phyloP scores from a whole-genome alignment of 768 basidiomycete genomes.

The Phylloporus sp. region DNA sequence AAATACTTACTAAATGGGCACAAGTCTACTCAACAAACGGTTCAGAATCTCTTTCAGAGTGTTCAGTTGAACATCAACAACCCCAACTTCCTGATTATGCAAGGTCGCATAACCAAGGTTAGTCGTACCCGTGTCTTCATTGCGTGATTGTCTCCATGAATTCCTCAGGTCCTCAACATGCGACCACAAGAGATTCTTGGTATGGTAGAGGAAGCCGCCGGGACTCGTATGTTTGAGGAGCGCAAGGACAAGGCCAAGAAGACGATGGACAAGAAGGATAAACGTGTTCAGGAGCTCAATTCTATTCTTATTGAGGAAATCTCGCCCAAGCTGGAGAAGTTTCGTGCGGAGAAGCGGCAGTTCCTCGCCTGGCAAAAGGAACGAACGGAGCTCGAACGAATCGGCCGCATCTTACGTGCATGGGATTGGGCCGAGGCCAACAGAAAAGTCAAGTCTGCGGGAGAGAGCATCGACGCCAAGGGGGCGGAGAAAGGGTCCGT shows the following conservation, averaged over 20 bases:
- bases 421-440: constrained; percentile 79
- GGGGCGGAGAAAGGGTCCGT: constrained; percentile 44
- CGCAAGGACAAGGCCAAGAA: constrained; percentile 94
- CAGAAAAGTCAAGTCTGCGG: constrained; percentile 50
- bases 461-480: constrained; percentile 49
- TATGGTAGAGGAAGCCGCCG: constrained; percentile 98
- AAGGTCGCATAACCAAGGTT: constrained; percentile 98
- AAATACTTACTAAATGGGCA: constrained; percentile 97
- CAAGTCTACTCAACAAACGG: constrained; percentile 77
- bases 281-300: constrained; percentile 86
- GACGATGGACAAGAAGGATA: constrained; percentile 97
- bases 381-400: constrained; percentile 79
- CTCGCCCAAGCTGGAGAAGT: constrained; percentile 87
- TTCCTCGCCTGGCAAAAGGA: constrained; percentile 91
- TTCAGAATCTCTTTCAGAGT: constrained; percentile 92
- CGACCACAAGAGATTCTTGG: constrained; percentile 95
- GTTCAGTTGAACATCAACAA: constrained; percentile 99
- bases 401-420: constrained; percentile 77
- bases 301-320: constrained; percentile 84
- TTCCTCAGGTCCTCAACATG: constrained; percentile 81
- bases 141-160: not conserved
- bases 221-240: constrained; percentile 99
- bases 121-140: constrained; percentile 5
- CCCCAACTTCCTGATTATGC: constrained; percentile 99
- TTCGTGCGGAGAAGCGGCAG: constrained; percentile 83